Percentiles rank a stretch among this genome's conserved stretches.
These are phyloP conservation scores for Picochlorum sp. DNA, from an alignment of 139 green algal species.

Conservation along the genomic window DNA sequence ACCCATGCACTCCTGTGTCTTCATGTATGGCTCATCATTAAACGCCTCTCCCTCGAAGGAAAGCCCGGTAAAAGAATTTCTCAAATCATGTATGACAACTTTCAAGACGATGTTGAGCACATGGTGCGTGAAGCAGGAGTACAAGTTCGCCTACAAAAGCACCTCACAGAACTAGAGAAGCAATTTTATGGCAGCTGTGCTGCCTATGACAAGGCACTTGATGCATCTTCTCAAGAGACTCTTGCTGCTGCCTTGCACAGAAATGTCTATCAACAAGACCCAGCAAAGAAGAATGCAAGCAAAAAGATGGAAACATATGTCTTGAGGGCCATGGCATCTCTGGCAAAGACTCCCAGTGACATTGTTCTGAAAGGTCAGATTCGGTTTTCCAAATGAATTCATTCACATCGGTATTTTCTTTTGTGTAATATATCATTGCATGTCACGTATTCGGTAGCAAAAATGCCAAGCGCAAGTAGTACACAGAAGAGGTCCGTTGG, in stretches of 20 bases:
- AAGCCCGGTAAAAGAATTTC: slow-evolving; percentile 34
- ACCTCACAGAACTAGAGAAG: slow-evolving; percentile 47
- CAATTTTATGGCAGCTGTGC: slow-evolving; percentile 51
- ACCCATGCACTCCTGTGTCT: slow-evolving; percentile 39
- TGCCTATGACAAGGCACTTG: slow-evolving; percentile 44
- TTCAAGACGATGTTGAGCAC: slow-evolving; percentile 48
- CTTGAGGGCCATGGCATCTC: slow-evolving; percentile 37
- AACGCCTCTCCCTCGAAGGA: slow-evolving; percentile 42
- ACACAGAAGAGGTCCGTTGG: not conserved
- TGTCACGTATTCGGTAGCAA: not conserved
- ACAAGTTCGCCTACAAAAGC: slow-evolving; percentile 43
- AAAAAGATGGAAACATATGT: slow-evolving; percentile 28
- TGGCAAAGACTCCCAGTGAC: slow-evolving; percentile 28
- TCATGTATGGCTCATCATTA: slow-evolving; percentile 57
- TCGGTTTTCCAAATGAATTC: slow-evolving; percentile 19
- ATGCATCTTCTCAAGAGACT: not conserved
- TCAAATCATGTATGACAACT: slow-evolving; percentile 51
- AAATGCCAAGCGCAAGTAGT: not conserved
- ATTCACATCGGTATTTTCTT: too few relatives aligned
- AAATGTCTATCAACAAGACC: slow-evolving; percentile 38
- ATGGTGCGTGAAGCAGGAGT: slow-evolving; percentile 37
- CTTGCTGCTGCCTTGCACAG: slow-evolving; percentile 28
- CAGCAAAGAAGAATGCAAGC: slow-evolving; percentile 9
- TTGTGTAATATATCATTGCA: too few relatives aligned
- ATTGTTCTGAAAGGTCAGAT: slow-evolving; percentile 35